Base-by-base conservation (phyloP, 2,329 filamentous ascomycete genomes). In the Aureobasidium melanogenum region DNA sequence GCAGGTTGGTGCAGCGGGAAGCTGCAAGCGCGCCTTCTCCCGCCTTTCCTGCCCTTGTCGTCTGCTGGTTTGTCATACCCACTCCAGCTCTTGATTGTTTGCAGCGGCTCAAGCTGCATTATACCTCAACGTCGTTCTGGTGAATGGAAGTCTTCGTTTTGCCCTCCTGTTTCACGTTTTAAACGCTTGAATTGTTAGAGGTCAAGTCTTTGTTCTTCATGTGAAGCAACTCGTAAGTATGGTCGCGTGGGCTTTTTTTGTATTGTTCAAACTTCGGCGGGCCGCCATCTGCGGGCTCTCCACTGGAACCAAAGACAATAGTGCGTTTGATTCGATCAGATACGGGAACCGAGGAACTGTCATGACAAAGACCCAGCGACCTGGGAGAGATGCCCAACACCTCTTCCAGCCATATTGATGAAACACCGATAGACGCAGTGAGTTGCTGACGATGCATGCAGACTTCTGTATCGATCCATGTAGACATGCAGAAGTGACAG, bases 11-110 rank as follows among this genome's bases (percentile, higher is more conserved):
- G 32, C 28, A 19, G 39, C 54, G 28, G 24, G 32, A 44, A 44
- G 56, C 56, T 59, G 56, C 56, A 59, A 59, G 44, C 19, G 34
- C 32, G 44, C 56, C 56, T 59, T 59, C 43, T 59, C 56, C 56
- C 56, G 56, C 56, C 44, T 59, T 44, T 48, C 56, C 56, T 59
- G 54, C 54, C 54, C 56, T 59, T 59, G 56, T 39, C 43, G 32
- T 59, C 34, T 39, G 56, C 44, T 39, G 3, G 15, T 50, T 3
- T 59, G 44, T 58, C 19, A 58, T 48, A 59, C 56, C 43, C 44
- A 41, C 24, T 24, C 54, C 30, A 47, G 54, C 54, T 47, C 54
- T 47, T 38, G 30, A 28, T 14, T 57, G 30, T 57, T 57, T 32
- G 52, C 41, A 36, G 26, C 54, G 54, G 39, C 54, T 57, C 54